Evolutionary conservation across 257 asterid genomes (phyloP), one percentile per base, ranked within the genome.

Genomic region (Hygrophila difformis): DNA sequence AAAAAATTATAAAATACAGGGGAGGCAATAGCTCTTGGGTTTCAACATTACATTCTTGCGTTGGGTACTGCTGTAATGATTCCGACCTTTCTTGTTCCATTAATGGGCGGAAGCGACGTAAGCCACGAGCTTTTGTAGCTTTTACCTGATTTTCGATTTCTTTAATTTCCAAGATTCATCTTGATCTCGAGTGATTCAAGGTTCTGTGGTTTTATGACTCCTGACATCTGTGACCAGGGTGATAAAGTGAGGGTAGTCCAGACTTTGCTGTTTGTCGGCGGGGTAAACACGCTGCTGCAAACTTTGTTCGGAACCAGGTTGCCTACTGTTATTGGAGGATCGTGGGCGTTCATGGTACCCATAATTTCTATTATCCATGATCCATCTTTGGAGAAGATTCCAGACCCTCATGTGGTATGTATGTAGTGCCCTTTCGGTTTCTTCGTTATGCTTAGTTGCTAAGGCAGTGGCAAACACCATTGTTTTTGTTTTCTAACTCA

Each of bases 261-360:
- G 62, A 89, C 94, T 9, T 63, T 89, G 71, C 77, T 89, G 3
- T 89, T 89, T 70, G 88, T 85, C 44, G 84, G 82, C 62, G 98
- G 98, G 43, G 56, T 89, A 51, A 89, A 85, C 61, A 85, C 96
- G 41, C 58, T 85, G 8, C 57, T 89, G 48, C 98, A 89, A 44
- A 85, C 94, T n/a, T 63, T 89, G 66, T 85, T 89, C 47, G 94
- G 96, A 17, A 89, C 96, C 2, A 75, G 98, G 56, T 72, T 89
- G 60, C 98, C 98, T 12, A 77, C 93, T 62, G 82, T 89, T 8
- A 39, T 89, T 51, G 98, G 98, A 60, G 98, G 98, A 0, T 89
- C 98, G 33, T 89, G 96, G 98, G 94, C 98, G n/a, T 89, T 85
- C 51, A 73, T 73, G 69, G 89, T 89, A 33, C 96, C 98, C 2